Percentiles rank a stretch among this genome's conserved stretches.
Conservation (phyloP, 106 monocot species). For the Triglochin maritima region DNA sequence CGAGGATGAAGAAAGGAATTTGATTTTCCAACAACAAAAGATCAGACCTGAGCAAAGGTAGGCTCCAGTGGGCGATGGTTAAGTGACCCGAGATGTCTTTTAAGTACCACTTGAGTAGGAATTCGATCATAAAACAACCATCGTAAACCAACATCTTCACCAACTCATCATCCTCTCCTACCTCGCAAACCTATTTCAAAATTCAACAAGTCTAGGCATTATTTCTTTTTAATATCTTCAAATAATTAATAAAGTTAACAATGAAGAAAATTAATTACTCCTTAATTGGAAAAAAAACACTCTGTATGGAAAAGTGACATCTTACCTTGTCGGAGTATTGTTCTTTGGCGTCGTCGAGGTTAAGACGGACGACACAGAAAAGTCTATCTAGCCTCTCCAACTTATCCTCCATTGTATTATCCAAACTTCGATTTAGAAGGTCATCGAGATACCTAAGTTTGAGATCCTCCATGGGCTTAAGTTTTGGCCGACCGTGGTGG, state of each 20-base stretch:
- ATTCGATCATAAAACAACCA: slow-evolving; percentile 22
- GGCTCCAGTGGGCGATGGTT: slow-evolving; percentile 1
- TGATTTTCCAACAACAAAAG: slow-evolving; percentile 29
- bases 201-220: too few species aligned
- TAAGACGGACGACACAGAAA: background rate
- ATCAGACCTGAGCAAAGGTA: slow-evolving; percentile 7
- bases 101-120: background rate
- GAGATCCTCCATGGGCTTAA: slow-evolving; percentile 4
- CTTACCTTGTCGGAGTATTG: slow-evolving; percentile 7
- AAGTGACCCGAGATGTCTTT: background rate
- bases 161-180: background rate
- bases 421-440: background rate
- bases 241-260: too few species aligned
- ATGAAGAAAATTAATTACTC: too few species aligned
- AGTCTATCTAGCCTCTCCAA: too few species aligned
- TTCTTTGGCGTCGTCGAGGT: background rate
- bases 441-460: slow-evolving; percentile 3
- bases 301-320: background rate
- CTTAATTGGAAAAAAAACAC: too few species aligned
- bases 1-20: slow-evolving; percentile 19
- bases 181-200: too few species aligned
- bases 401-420: background rate
- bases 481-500: slow-evolving; percentile 4
- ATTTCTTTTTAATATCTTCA: too few species aligned
- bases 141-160: slow-evolving; percentile 17